Conservation (phyloP, 2,329 filamentous ascomycete genomes). For the Beauveria brongniartii region DNA sequence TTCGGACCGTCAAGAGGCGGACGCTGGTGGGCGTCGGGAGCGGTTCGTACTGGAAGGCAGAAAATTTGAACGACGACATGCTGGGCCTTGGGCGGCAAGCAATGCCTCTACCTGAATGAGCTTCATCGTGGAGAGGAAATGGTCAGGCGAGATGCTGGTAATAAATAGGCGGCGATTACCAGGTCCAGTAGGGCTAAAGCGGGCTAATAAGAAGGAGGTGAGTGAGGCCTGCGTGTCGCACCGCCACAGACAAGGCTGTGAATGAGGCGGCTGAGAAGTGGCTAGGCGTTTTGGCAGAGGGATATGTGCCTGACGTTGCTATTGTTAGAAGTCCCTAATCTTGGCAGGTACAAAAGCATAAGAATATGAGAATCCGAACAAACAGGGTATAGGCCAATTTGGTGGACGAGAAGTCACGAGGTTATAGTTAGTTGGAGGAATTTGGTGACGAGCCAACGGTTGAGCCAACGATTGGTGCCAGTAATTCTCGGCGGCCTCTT, state of each 20-base stretch:
- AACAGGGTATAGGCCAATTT: background rate
- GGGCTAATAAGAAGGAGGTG: background rate
- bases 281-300: slow-evolving; percentile 1
- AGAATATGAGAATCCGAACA: background rate
- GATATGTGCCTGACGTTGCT: background rate
- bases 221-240: background rate
- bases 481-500: background rate
- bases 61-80: background rate
- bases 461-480: background rate
- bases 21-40: slow-evolving; percentile 3
- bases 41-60: background rate
- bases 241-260: slow-evolving; percentile 1
- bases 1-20: slow-evolving; percentile 5
- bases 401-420: background rate
- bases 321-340: background rate
- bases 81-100: background rate
- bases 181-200: background rate
- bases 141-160: background rate
- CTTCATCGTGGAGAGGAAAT: background rate
- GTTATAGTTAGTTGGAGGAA: background rate
- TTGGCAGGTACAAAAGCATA: background rate
- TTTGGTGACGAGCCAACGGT: background rate
- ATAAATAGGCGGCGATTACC: slow-evolving; percentile 1
- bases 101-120: background rate
- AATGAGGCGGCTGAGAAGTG: background rate